These are phyloP conservation scores for Globisporangium yorkense DNA, from an alignment of 352 stramenopile species.

Conservation along the genomic window DNA sequence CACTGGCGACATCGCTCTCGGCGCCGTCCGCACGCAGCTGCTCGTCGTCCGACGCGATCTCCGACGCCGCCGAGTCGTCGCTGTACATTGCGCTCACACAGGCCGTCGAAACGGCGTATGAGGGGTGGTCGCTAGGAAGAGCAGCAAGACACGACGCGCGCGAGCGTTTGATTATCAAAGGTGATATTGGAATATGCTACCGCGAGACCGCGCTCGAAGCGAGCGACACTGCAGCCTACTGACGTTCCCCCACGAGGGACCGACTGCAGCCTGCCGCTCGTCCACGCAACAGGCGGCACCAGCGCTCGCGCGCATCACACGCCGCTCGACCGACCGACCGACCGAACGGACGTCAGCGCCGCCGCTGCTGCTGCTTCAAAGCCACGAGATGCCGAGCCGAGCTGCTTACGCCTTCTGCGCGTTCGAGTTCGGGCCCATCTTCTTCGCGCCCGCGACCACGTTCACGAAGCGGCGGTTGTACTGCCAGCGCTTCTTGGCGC, in stretches of 20 bases:
- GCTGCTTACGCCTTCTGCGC: slow-evolving; percentile 84
- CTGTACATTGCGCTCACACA: slow-evolving; percentile 33
- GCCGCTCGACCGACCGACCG: too few species aligned
- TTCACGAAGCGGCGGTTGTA: slow-evolving; percentile 99
- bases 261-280: not conserved
- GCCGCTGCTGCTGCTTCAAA: not conserved
- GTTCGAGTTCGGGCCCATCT: slow-evolving; percentile 98
- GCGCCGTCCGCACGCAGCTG: slow-evolving; percentile 13
- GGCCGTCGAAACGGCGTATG: not conserved
- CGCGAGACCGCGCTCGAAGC: slow-evolving; percentile 13
- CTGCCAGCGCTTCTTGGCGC: slow-evolving; percentile 99
- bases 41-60: slow-evolving; percentile 55
- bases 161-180: slow-evolving; percentile 37
- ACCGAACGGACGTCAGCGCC: too few species aligned
- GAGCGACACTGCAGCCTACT: slow-evolving; percentile 14
- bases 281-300: not conserved
- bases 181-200: slow-evolving; percentile 51
- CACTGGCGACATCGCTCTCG: slow-evolving; percentile 41
- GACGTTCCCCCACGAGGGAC: slow-evolving; percentile 8
- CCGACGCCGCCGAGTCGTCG: slow-evolving; percentile 62
- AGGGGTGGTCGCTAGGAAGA: not conserved
- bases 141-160: not conserved
- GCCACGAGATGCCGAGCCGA: not conserved
- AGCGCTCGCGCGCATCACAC: not conserved
- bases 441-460: slow-evolving; percentile 97